phyloP scores from a whole-genome alignment of 2,329 filamentous ascomycete genomes.

The Taxawa tesnikishii region DNA sequence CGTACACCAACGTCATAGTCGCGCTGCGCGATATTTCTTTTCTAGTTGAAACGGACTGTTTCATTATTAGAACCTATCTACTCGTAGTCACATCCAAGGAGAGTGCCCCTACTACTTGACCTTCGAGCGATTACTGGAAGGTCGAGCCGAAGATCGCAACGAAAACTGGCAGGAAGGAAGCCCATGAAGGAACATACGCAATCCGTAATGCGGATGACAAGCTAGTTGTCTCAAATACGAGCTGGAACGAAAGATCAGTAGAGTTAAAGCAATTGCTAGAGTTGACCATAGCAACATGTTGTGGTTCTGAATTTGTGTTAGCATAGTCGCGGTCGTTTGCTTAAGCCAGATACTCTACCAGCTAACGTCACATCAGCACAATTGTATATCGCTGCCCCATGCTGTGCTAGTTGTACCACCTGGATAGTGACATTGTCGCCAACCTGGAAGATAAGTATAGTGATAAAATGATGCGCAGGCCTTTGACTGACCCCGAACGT shows the following conservation, averaged over 20 bases:
- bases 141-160: too few species aligned
- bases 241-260: constrained; percentile 59
- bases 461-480: too few species aligned
- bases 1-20: too few species aligned
- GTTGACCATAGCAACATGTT: constrained; percentile 66
- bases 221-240: constrained; percentile 52
- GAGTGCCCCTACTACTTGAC: too few species aligned
- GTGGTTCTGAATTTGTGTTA: constrained; percentile 75
- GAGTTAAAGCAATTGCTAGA: constrained; percentile 82
- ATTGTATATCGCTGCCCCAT: constrained; percentile 73
- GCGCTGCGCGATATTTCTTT: too few species aligned
- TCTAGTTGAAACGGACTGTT: too few species aligned
- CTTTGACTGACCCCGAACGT: too few species aligned
- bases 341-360: not conserved
- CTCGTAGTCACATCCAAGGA: too few species aligned
- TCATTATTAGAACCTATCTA: too few species aligned
- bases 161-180: too few species aligned
- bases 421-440: constrained; percentile 92
- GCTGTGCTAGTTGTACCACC: constrained; percentile 67
- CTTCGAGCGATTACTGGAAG: too few species aligned
- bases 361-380: constrained; percentile 39
- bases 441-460: constrained; percentile 55
- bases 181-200: too few species aligned
- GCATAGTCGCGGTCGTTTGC: not conserved
- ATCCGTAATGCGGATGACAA: constrained; percentile 8